Evolutionary conservation across 768 basidiomycete genomes (phyloP).

Genomic region (Leccinum arenicola): DNA sequence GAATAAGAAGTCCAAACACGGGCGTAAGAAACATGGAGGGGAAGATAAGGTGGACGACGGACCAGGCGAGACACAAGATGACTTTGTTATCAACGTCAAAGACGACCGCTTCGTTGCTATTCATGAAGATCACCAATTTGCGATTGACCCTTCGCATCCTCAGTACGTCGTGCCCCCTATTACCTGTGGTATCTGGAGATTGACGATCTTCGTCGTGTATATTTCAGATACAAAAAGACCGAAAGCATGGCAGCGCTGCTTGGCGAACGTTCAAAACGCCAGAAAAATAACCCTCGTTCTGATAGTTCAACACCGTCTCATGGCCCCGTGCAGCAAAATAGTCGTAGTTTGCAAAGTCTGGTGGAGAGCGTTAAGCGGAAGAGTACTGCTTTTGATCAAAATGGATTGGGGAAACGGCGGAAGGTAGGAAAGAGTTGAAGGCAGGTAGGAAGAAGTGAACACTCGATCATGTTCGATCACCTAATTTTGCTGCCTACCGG

Average conservation of each 20-base stretch:
- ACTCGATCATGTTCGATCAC: background rate
- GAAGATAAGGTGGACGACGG: slow-evolving; percentile 41
- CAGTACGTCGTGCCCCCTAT: slow-evolving; percentile 54
- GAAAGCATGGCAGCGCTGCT: slow-evolving; percentile 85
- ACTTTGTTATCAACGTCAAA: slow-evolving; percentile 79
- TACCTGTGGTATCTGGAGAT: background rate
- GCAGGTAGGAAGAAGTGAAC: background rate
- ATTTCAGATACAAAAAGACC: slow-evolving; percentile 82
- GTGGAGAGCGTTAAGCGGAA: slow-evolving; percentile 90
- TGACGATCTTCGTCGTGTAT: background rate
- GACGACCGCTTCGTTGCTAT: slow-evolving; percentile 87
- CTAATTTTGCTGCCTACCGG: background rate
- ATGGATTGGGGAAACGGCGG: slow-evolving; percentile 38
- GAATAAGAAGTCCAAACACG: slow-evolving; percentile 42
- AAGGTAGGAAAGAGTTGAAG: slow-evolving; percentile 26
- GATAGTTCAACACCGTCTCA: background rate
- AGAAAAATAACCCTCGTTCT: slow-evolving; percentile 33
- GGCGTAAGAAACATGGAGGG: slow-evolving; percentile 10
- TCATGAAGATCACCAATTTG: slow-evolving; percentile 88
- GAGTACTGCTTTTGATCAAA: slow-evolving; percentile 35
- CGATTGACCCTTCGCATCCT: slow-evolving; percentile 95
- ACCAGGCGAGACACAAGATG: slow-evolving; percentile 68
- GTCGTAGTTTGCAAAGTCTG: slow-evolving; percentile 54
- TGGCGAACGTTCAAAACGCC: slow-evolving; percentile 74
- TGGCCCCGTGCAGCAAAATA: slow-evolving; percentile 2